These are phyloP conservation scores for Fusarium sororula DNA, from an alignment of 2,329 filamentous ascomycete genomes.

Conservation along the genomic window DNA sequence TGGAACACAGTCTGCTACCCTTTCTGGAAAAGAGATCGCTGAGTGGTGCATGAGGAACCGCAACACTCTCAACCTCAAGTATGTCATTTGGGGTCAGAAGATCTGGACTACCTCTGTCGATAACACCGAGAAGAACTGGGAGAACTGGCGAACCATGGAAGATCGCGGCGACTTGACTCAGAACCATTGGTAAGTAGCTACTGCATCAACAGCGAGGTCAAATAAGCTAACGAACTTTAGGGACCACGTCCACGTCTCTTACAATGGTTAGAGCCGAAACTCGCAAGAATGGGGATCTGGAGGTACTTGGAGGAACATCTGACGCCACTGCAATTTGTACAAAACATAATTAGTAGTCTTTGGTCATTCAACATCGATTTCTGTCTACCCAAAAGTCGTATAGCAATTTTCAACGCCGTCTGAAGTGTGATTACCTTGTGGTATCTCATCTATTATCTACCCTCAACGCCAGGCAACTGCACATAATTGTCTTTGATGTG, in stretches of 20 bases:
- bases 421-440: neutral
- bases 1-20: slow-evolving; percentile 44
- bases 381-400: neutral
- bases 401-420: neutral
- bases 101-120: slow-evolving; percentile 55
- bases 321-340: neutral
- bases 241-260: slow-evolving; percentile 44
- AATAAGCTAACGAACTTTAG: slow-evolving; percentile 8
- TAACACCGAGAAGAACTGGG: slow-evolving; percentile 49
- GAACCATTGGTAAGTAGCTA: slow-evolving; percentile 53
- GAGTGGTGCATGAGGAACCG: slow-evolving; percentile 60
- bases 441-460: slow-evolving; percentile 18
- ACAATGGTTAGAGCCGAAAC: slow-evolving; percentile 23
- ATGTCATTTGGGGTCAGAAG: slow-evolving; percentile 60
- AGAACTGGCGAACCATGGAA: slow-evolving; percentile 54
- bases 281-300: neutral
- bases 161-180: slow-evolving; percentile 52
- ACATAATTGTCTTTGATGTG: neutral
- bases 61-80: slow-evolving; percentile 53
- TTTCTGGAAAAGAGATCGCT: slow-evolving; percentile 54
- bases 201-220: neutral
- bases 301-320: neutral
- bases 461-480: slow-evolving; percentile 17
- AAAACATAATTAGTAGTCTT: neutral
- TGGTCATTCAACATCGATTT: neutral